Base-by-base conservation (phyloP, 768 basidiomycete species). In the Ephemerocybe angulata region DNA sequence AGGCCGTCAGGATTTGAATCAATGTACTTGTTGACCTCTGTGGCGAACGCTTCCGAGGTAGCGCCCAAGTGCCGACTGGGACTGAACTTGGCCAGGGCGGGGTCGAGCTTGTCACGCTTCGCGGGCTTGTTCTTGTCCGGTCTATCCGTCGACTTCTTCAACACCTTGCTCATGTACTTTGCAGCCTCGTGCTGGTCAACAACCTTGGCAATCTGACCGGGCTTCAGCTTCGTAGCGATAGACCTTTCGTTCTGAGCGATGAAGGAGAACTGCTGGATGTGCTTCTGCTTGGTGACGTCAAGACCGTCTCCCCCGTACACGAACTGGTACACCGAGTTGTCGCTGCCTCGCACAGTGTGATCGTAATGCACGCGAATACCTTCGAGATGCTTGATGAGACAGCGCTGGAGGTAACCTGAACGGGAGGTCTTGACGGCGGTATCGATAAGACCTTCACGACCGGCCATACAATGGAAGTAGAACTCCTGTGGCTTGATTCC, bases 401-500 rank as follows among this genome's bases (percentile, higher is more conserved):
- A 98, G 44, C 97, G 85, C 69, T 99, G 97, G 19, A 99, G 82
- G 70, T 99, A 99, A 19, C 97, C 97, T 3, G 97, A 98, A 52
- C 97, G 93, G 58, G 90, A 92, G 3, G 97, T 99, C 76, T 99
- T 99, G 68, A 99, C 96, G 33, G 97, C 97, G 4, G 97, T 99
- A 66, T 99, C 97, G 65, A 99, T 99, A 35, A 99, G 81, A 65
- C 97, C 97, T 76, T 99, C 97, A 62, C 97, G 85, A 50, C 97
- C 97, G 55, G 97, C 97, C 97, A 99, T 99, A 67, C 97, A 98
- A 73, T 99, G 97, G 80, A 99, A 99, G 76, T 97, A 99, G 73
- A 98, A 99, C 70, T 99, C 97, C 68, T 99, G 97, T 0, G 97
- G 97, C 62, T 89, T 91, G 69, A 99, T 86, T 52, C 97, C 97